phyloP scores from a whole-genome alignment of 208 protist species.

The Leishmania gerbilli region DNA sequence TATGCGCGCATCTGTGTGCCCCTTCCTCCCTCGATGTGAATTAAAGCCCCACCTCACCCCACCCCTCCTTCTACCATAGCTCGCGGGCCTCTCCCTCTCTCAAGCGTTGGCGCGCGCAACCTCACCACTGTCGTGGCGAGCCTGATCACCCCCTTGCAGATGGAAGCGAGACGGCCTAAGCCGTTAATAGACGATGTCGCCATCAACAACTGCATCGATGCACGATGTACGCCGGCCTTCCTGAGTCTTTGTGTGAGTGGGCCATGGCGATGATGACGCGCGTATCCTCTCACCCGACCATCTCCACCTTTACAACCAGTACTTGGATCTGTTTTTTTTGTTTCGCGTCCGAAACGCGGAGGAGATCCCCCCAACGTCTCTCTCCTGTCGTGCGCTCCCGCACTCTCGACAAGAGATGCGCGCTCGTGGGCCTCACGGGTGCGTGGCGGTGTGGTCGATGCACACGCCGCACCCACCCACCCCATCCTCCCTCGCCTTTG shows the following conservation, averaged over 20 bases:
- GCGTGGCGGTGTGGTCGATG: neutral
- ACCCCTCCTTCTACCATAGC: neutral
- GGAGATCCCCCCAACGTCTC: neutral
- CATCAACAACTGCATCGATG: neutral
- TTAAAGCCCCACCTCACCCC: neutral
- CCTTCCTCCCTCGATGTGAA: conserved; percentile 6
- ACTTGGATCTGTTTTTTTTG: neutral
- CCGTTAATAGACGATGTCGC: neutral
- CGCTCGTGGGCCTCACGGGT: neutral
- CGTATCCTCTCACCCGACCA: neutral
- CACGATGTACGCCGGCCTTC: neutral
- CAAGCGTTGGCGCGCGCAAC: neutral
- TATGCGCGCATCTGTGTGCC: neutral
- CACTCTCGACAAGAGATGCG: neutral
- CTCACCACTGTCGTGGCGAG: neutral
- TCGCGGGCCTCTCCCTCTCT: neutral
- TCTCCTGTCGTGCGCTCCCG: neutral
- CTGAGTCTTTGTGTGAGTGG: neutral
- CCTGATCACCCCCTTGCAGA: neutral
- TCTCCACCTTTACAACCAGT: neutral
- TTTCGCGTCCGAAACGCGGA: neutral
- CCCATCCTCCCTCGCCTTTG: neutral
- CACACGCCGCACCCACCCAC: neutral
- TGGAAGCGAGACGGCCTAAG: neutral
- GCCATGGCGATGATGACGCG: neutral